Base-by-base conservation (phyloP, 352 stramenopile genomes). In the Pythium insidiosum region DNA sequence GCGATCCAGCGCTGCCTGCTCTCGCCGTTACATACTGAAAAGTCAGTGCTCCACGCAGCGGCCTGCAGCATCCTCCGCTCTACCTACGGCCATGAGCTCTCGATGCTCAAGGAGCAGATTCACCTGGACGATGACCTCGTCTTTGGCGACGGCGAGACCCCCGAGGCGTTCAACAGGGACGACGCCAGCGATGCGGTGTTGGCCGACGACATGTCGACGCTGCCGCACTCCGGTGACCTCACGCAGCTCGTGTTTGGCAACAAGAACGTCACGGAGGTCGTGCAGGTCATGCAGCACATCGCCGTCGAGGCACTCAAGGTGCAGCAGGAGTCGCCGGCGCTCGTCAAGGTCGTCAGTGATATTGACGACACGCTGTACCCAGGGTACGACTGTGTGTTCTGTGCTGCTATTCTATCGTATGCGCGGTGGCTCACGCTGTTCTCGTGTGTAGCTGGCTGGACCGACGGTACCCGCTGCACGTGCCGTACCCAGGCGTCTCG, bases 341-440 rank as follows among this genome's bases (percentile, higher is more conserved):
- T 92, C n/a, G 47, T 92, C 22, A 92, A 92, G 47, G 79, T 92
- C 5, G 63, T 92, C n/a, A 92, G 80, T 39, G 80, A 92, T 39
- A 92, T 92, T 29, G 80, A 92, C 33, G 80, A 92, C 52, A 92
- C 80, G 21, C 55, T 92, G 5, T 90, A 87, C 29, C 58, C 80
- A 6, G 80, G 80, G 24, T 76, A 50, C 24, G 43, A 48, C 2
- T 9, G 20, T n/a, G n/a, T n/a, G n/a, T n/a, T n/a, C n/a, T n/a
- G n/a, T n/a, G n/a, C n/a, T n/a, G n/a, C n/a, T n/a, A n/a, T n/a
- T n/a, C n/a, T n/a, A n/a, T n/a, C n/a, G n/a, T n/a, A n/a, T n/a
- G n/a, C n/a, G n/a, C n/a, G n/a, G n/a, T n/a, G n/a, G n/a, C n/a
- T n/a, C n/a, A n/a, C n/a, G n/a, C n/a, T n/a, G n/a, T n/a, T n/a